Conservation (phyloP, 1,284 basidiomycete species). For the Melampsora larici-populina region DNA sequence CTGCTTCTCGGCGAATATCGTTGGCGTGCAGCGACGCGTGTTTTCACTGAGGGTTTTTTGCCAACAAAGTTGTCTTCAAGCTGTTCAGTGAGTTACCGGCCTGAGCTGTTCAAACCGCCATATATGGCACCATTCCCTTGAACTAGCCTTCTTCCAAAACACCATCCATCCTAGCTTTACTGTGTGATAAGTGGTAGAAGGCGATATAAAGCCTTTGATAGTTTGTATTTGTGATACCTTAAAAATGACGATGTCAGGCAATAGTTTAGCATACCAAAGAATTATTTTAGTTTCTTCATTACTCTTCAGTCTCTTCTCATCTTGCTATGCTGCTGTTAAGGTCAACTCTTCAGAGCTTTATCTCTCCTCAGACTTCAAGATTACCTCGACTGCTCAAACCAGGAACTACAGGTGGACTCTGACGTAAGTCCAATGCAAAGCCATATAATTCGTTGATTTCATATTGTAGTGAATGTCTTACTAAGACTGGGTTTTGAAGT, state of each 20-base stretch:
- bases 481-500: neutral
- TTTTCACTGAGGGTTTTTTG: too few species aligned
- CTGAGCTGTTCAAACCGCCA: too few species aligned
- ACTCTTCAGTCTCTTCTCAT: neutral
- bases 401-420: neutral
- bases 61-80: too few species aligned
- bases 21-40: too few species aligned
- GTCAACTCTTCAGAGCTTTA: neutral
- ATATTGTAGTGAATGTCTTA: neutral
- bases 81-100: too few species aligned
- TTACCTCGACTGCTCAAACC: constrained; percentile 2
- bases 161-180: neutral
- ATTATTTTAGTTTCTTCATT: neutral
- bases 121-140: too few species aligned
- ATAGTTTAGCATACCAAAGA: too few species aligned
- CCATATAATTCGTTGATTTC: neutral
- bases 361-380: neutral
- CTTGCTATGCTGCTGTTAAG: neutral
- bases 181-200: neutral
- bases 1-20: too few species aligned
- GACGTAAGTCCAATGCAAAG: neutral
- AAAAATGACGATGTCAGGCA: too few species aligned
- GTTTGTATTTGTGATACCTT: neutral
- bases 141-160: too few species aligned
- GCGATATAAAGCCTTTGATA: neutral